phyloP scores from a whole-genome alignment of 257 asterid genomes.

The Capsicum chinense region DNA sequence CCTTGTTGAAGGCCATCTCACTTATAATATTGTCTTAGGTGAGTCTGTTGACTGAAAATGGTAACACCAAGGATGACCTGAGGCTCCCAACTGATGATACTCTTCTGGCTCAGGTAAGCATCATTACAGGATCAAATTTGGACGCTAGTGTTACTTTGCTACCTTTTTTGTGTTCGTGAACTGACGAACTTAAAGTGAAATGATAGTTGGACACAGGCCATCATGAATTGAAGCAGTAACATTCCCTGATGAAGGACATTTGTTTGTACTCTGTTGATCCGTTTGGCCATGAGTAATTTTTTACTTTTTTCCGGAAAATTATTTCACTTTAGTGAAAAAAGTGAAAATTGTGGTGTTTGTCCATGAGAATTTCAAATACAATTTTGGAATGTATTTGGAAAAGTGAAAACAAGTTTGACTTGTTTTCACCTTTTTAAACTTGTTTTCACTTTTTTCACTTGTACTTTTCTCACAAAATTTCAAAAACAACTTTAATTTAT shows the following conservation, averaged over 20 bases:
- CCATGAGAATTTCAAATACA: too few relatives aligned
- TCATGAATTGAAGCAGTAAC: background rate
- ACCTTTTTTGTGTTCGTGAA: background rate
- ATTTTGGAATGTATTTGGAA: too few relatives aligned
- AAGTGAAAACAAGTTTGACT: too few relatives aligned
- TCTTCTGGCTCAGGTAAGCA: conserved; percentile 44
- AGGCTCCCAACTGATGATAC: conserved; percentile 51
- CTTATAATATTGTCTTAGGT: conserved; percentile 28
- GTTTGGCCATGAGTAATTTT: too few relatives aligned
- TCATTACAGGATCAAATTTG: background rate
- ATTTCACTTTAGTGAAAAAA: too few relatives aligned
- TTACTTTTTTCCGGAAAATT: too few relatives aligned
- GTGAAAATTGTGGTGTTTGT: too few relatives aligned
- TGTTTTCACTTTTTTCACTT: too few relatives aligned
- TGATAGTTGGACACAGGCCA: background rate
- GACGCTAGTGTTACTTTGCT: background rate
- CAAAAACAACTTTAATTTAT: too few relatives aligned
- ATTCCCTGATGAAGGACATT: background rate
- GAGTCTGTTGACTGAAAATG: conserved; percentile 50
- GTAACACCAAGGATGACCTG: conserved; percentile 52
- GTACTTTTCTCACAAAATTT: too few relatives aligned
- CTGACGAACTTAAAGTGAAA: background rate
- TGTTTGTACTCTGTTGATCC: background rate
- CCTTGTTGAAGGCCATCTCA: background rate
- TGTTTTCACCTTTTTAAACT: too few relatives aligned